phyloP scores from a whole-genome alignment of 305 asterid species.

The Vinca major region DNA sequence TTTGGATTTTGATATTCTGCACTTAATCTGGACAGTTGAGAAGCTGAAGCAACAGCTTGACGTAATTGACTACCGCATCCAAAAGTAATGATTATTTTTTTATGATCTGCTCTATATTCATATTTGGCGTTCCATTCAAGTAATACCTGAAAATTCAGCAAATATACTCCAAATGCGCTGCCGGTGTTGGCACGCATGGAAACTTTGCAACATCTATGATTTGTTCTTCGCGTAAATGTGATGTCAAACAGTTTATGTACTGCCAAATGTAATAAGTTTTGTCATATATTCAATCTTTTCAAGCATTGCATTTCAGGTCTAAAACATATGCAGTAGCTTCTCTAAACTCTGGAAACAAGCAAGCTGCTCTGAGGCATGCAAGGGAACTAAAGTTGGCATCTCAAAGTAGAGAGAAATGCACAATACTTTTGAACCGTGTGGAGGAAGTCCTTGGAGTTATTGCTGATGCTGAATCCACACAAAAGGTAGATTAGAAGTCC shows the following conservation, averaged over 20 bases:
- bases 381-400: slow-evolving; percentile 56
- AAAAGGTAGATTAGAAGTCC: slow-evolving; percentile 39
- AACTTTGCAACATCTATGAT: neutral
- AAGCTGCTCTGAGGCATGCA: slow-evolving; percentile 50
- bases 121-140: neutral
- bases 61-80: slow-evolving; percentile 56
- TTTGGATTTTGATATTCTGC: slow-evolving; percentile 53
- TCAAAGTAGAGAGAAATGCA: slow-evolving; percentile 66
- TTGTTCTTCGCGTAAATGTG: neutral
- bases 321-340: slow-evolving; percentile 50
- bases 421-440: slow-evolving; percentile 55
- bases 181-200: neutral
- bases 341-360: slow-evolving; percentile 47
- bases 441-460: slow-evolving; percentile 60
- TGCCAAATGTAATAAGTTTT: neutral
- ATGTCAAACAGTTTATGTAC: neutral
- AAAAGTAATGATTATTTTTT: slow-evolving; percentile 29
- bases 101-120: neutral
- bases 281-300: slow-evolving; percentile 1
- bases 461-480: slow-evolving; percentile 68
- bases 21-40: slow-evolving; percentile 58
- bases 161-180: neutral
- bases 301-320: slow-evolving; percentile 31
- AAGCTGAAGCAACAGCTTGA: slow-evolving; percentile 59
- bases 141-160: slow-evolving; percentile 3